Evolutionary conservation across 2,329 filamentous ascomycete species (phyloP).

Genomic region (Cladosporium sphaerospermum): DNA sequence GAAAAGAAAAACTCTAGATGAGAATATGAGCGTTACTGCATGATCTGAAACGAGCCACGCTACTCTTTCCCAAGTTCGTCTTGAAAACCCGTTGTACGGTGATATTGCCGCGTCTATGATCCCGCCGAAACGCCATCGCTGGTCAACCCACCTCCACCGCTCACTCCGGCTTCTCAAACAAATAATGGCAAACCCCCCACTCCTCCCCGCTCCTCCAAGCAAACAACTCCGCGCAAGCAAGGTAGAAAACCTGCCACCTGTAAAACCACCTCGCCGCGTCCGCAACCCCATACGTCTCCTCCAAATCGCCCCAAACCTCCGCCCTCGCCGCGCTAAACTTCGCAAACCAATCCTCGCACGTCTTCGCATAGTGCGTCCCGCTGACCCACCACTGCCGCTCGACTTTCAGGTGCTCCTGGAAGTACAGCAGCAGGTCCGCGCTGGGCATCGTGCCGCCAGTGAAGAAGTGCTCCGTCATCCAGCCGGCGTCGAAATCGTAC

Average conservation of each 20-base stretch:
- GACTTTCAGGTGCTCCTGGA: constrained; percentile 56
- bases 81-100: too few relatives aligned
- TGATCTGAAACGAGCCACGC: neutral
- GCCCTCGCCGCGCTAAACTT: constrained; percentile 55
- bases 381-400: constrained; percentile 66
- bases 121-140: too few relatives aligned
- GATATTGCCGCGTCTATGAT: too few relatives aligned
- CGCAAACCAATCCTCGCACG: constrained; percentile 62
- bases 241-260: constrained; percentile 66
- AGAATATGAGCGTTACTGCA: constrained; percentile 7
- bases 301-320: constrained; percentile 57
- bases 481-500: constrained; percentile 65
- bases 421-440: constrained; percentile 60
- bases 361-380: constrained; percentile 62
- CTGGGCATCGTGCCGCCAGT: constrained; percentile 67
- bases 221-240: constrained; percentile 66
- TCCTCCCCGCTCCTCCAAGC: constrained; percentile 58
- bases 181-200: constrained; percentile 62
- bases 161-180: constrained; percentile 53
- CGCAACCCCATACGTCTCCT: constrained; percentile 59
- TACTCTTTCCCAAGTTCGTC: too few relatives aligned
- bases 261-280: constrained; percentile 59
- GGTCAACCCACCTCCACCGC: neutral
- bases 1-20: constrained; percentile 1
- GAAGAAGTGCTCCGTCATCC: constrained; percentile 71